Conservation (phyloP, 2,329 filamentous ascomycete species). For the Aureobasidium mangrovei region DNA sequence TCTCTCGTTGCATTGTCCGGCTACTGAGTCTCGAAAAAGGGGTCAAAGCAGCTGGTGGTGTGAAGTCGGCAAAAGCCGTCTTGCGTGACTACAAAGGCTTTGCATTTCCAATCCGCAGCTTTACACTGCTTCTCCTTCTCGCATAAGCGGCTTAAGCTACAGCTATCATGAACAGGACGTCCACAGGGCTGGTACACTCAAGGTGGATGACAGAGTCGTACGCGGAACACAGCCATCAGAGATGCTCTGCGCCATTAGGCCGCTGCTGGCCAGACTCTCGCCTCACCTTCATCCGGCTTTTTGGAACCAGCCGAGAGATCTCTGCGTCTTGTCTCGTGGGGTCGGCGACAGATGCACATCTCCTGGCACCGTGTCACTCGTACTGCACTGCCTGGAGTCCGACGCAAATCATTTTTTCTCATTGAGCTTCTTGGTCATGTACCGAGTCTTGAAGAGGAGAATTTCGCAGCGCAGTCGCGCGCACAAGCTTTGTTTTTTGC, state of each 20-base stretch:
- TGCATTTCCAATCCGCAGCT: too few species aligned
- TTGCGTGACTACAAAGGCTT: too few species aligned
- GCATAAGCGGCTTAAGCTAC: too few species aligned
- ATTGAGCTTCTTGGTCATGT: conserved; percentile 18
- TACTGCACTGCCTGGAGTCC: conserved; percentile 66
- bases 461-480: too few species aligned
- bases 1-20: background rate
- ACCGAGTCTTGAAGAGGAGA: background rate
- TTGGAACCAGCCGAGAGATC: background rate
- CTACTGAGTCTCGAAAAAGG: too few species aligned
- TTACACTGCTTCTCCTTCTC: too few species aligned
- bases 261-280: background rate
- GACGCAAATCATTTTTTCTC: conserved; percentile 46
- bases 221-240: background rate
- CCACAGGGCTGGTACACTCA: too few species aligned
- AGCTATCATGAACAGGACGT: too few species aligned
- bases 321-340: background rate
- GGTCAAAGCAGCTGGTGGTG: too few species aligned
- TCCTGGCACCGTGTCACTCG: conserved; percentile 58
- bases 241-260: background rate
- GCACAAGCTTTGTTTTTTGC: too few species aligned
- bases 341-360: background rate
- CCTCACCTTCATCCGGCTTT: background rate
- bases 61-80: too few species aligned
- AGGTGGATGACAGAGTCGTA: background rate